These are phyloP conservation scores for Candida vaughaniae DNA, from an alignment of 805 yeast species.

Conservation along the genomic window DNA sequence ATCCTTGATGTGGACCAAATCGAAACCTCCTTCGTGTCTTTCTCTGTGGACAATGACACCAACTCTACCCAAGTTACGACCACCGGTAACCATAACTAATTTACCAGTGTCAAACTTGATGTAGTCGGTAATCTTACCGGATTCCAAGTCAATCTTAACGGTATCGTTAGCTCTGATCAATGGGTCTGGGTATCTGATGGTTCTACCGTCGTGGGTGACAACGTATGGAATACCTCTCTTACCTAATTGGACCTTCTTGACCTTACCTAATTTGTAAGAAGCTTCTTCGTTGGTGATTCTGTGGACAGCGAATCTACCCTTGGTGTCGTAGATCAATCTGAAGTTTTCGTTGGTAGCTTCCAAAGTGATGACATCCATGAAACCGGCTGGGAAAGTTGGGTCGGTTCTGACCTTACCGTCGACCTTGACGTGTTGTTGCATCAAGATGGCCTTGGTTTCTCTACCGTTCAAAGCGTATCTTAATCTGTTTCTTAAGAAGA, in stretches of 20 bases:
- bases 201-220: slow-evolving; percentile 99
- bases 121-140: slow-evolving; percentile 79
- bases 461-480: slow-evolving; percentile 99
- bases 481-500: slow-evolving; percentile 96
- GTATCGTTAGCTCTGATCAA: slow-evolving; percentile 95
- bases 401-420: slow-evolving; percentile 99
- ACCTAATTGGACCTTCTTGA: slow-evolving; percentile 96
- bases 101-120: slow-evolving; percentile 41
- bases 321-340: slow-evolving; percentile 97
- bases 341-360: slow-evolving; percentile 99
- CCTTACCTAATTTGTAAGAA: slow-evolving; percentile 96
- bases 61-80: slow-evolving; percentile 44
- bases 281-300: slow-evolving; percentile 99
- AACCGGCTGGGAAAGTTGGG: slow-evolving; percentile 98
- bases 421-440: slow-evolving; percentile 98
- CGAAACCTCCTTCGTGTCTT: slow-evolving; percentile 45
- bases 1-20: slow-evolving; percentile 43
- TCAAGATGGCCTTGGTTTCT: slow-evolving; percentile 96
- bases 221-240: slow-evolving; percentile 98
- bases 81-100: slow-evolving; percentile 45
- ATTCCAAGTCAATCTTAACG: slow-evolving; percentile 92
- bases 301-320: slow-evolving; percentile 99
- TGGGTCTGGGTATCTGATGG: slow-evolving; percentile 99
- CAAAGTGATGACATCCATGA: slow-evolving; percentile 97
- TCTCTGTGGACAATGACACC: slow-evolving; percentile 44